Conservation (phyloP, 2,329 filamentous ascomycete genomes). For the Diaporthe citrichinensis region DNA sequence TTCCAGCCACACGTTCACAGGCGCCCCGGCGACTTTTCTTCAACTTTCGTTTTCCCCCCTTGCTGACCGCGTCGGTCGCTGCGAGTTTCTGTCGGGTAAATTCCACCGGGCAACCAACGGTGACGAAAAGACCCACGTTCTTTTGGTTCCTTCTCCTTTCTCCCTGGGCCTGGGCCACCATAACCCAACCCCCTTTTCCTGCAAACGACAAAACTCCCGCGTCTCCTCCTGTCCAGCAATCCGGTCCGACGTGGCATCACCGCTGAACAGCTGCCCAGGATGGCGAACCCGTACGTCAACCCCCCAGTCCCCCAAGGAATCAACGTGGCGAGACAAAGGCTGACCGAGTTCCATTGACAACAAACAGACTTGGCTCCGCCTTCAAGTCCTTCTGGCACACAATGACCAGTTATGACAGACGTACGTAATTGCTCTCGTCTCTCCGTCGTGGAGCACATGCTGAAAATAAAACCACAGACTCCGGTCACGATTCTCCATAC, state of each 20-base stretch:
- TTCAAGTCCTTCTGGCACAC: constrained; percentile 97
- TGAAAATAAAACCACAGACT: constrained; percentile 75
- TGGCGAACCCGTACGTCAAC: constrained; percentile 42
- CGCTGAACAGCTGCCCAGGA: constrained; percentile 36
- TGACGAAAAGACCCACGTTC: constrained; percentile 42
- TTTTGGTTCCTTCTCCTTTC: constrained; percentile 40
- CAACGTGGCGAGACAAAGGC: constrained; percentile 23
- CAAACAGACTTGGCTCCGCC: constrained; percentile 74
- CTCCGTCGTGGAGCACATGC: constrained; percentile 41
- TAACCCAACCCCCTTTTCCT: constrained; percentile 36
- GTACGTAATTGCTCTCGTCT: constrained; percentile 59
- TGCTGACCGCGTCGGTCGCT: constrained; percentile 27
- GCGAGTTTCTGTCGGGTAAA: constrained; percentile 34
- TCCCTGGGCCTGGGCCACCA: constrained; percentile 38
- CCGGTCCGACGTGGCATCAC: constrained; percentile 37
- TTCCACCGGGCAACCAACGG: constrained; percentile 38
- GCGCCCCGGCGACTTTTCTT: constrained; percentile 5
- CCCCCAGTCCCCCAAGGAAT: background rate
- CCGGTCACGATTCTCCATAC: constrained; percentile 92
- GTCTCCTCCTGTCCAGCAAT: constrained; percentile 27
- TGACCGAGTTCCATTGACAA: constrained; percentile 29
- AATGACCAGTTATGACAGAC: constrained; percentile 80
- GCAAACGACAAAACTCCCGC: constrained; percentile 28
- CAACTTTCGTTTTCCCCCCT: constrained; percentile 17
- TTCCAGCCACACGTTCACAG: background rate